Evolutionary conservation across 768 basidiomycete species (phyloP), one percentile per base, ranked within the genome.

Genomic region (Hortiboletus flavorubellus): DNA sequence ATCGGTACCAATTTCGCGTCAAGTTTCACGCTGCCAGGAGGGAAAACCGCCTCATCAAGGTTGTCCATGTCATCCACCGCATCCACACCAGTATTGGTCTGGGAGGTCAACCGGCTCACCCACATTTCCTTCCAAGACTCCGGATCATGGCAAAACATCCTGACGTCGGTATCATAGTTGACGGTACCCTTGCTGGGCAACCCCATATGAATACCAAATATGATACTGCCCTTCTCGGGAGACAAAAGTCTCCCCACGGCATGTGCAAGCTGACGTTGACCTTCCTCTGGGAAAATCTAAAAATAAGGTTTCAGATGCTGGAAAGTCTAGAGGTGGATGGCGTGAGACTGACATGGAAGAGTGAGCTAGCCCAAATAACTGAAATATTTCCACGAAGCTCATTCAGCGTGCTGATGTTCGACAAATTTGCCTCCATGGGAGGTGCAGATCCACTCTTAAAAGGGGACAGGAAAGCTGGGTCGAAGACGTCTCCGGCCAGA

Each of bases 401-500:
- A 18, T 70, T 80, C 35, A 85, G 68, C 0, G 78, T 76, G 2
- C 51, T 72, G 33, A 81, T 53, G 3, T 66, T 57, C 4, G 58
- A 30, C 41, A 80, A 41, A 46, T 59, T 59, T 0, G 73, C 72
- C 8, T 40, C 23, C 1, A 46, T 49, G 8, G 41, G 23, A 31
- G 64, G 61, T 44, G 68, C 64, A 42, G 65, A 61, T 51, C 18
- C 38, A 5, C 26, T 14, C 7, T 66, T 54, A 1, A 61, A 61
- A 7, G 74, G 72, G 6, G 63, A 61, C 18, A 86, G 73, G 48
- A 80, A 71, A 2, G 58, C 54, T 8, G 76, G 68, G 55, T 84
- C 75, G 45, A 87, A 78, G 0, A 68, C 73, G 56, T 88, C 77
- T 1, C 85, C 86, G 11, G 74, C 67, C 15, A 87, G 49, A 62